Conservation (phyloP, 495 filamentous ascomycete genomes). For the Podospora appendiculata region DNA sequence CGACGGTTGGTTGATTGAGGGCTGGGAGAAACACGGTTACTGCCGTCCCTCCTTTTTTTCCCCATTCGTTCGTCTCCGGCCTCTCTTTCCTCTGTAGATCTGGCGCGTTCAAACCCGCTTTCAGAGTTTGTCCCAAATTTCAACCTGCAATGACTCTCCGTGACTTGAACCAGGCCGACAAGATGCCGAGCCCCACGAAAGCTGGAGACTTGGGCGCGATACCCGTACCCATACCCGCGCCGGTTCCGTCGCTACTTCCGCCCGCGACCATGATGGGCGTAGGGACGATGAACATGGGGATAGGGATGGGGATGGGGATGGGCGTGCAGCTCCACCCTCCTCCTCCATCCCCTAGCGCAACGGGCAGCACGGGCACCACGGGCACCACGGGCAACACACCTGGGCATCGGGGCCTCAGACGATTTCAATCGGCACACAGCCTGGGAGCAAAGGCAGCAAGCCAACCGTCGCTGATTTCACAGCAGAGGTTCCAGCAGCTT, state of each 20-base stretch:
- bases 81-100: background rate
- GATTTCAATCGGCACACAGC: slow-evolving; percentile 50
- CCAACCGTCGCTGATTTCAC: slow-evolving; percentile 44
- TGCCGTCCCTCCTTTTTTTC: no score
- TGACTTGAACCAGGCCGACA: slow-evolving; percentile 13
- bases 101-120: background rate
- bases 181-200: slow-evolving; percentile 34
- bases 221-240: background rate
- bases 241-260: background rate
- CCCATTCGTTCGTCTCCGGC: background rate
- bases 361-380: no score
- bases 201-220: slow-evolving; percentile 6
- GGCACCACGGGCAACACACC: background rate
- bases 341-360: slow-evolving; percentile 17
- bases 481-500: slow-evolving; percentile 37
- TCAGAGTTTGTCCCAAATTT: background rate
- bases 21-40: background rate
- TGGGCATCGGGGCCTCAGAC: slow-evolving; percentile 45
- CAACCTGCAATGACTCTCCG: slow-evolving; percentile 11
- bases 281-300: no score
- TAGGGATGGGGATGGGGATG: background rate
- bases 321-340: slow-evolving; percentile 25
- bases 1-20: background rate
- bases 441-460: slow-evolving; percentile 35
- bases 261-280: slow-evolving; percentile 1